A percentile compares a stretch with the other conserved stretches of the same genome.
Evolutionary conservation across 2,329 filamentous ascomycete genomes (phyloP).

Genomic region (Orbilia brochopaga): DNA sequence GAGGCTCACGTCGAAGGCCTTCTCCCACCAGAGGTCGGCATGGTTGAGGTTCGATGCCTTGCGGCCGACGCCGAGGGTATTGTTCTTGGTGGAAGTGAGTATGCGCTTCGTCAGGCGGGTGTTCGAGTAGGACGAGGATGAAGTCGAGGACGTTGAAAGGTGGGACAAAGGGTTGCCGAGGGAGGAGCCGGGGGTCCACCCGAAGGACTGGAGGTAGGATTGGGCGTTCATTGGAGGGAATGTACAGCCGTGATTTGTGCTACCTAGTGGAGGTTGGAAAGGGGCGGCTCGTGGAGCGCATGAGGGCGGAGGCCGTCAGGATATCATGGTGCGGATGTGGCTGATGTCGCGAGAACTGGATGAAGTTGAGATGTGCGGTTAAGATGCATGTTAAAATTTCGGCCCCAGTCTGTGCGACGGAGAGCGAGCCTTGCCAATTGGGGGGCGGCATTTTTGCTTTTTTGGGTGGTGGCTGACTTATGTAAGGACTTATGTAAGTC

Average conservation of each 20-base stretch:
- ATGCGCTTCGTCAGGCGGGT: conserved; percentile 44
- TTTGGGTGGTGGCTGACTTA: too few species aligned
- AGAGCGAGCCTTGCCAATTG: too few species aligned
- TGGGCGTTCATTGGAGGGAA: conserved; percentile 33
- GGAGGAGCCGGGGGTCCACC: conserved; percentile 45
- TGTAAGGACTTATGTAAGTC: too few species aligned
- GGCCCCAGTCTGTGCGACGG: too few species aligned
- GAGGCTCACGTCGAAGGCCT: conserved; percentile 45
- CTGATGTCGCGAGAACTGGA: not conserved
- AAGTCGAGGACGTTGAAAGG: conserved; percentile 15
- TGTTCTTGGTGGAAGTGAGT: conserved; percentile 44
- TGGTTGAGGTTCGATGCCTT: conserved; percentile 45
- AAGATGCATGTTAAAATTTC: too few species aligned
- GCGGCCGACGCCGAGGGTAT: conserved; percentile 49
- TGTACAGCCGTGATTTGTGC: not conserved
- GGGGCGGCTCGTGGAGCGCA: not conserved
- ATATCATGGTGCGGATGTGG: not conserved
- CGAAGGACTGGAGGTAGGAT: conserved; percentile 48
- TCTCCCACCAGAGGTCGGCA: conserved; percentile 50
- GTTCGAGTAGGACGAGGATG: too few species aligned
- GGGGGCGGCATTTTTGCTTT: too few species aligned
- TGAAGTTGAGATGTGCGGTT: not conserved
- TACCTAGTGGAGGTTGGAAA: not conserved
- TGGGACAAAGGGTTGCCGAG: conserved; percentile 48
- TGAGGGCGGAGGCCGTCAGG: too few species aligned